Percentiles rank a stretch among this genome's conserved stretches.
Evolutionary conservation across 164 flowering plant genomes (phyloP).

Genomic region (Vitis vinifera): DNA sequence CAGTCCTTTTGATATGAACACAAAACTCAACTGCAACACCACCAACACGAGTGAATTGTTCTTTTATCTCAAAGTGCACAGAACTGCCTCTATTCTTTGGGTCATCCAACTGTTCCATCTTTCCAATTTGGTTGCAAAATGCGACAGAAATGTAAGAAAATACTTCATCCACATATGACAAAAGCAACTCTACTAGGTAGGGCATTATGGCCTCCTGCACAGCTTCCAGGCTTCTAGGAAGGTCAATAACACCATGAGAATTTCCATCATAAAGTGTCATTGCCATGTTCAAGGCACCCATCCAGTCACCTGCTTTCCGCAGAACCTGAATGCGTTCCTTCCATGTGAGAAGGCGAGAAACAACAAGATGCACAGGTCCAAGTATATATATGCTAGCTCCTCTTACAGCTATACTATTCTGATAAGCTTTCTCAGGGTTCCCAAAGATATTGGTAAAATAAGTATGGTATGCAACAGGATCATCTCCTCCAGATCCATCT

Average conservation of each 20-base stretch:
- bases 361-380: slow-evolving; percentile 70
- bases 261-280: slow-evolving; percentile 94
- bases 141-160: slow-evolving; percentile 95
- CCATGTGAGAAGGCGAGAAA: slow-evolving; percentile 97
- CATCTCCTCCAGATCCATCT: slow-evolving; percentile 72
- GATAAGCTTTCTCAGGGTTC: slow-evolving; percentile 95
- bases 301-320: slow-evolving; percentile 97
- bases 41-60: slow-evolving; percentile 94
- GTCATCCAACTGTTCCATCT: slow-evolving; percentile 39
- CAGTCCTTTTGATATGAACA: slow-evolving; percentile 84
- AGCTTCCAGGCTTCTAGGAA: slow-evolving; percentile 74
- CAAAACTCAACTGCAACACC: slow-evolving; percentile 99
- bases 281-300: slow-evolving; percentile 98
- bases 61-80: slow-evolving; percentile 66
- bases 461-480: slow-evolving; percentile 73
- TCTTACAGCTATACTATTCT: slow-evolving; percentile 76
- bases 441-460: slow-evolving; percentile 70
- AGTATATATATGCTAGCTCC: slow-evolving; percentile 87
- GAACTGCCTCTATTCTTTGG: slow-evolving; percentile 32
- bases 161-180: slow-evolving; percentile 90
- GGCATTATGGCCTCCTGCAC: slow-evolving; percentile 73
- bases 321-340: slow-evolving; percentile 91
- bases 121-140: slow-evolving; percentile 69
- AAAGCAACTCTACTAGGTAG: slow-evolving; percentile 75
- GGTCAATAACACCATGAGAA: slow-evolving; percentile 94